Evolutionary conservation across 768 basidiomycete genomes (phyloP).

Genomic region (Gymnopilus junonius): DNA sequence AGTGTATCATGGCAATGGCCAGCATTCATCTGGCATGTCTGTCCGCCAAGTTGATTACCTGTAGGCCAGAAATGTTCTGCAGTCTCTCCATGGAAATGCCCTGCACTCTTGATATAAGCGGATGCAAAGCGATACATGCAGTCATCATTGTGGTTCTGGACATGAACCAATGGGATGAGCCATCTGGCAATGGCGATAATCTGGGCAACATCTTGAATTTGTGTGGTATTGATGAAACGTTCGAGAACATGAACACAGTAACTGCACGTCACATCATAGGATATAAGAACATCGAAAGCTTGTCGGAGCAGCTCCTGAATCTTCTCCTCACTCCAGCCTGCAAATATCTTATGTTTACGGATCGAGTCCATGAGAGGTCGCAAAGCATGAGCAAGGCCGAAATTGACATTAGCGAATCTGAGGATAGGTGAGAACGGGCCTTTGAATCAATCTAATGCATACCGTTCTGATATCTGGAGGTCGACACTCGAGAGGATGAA

Average conservation of each 20-base stretch:
- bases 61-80: conserved; percentile 31
- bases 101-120: conserved; percentile 20
- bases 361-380: background rate
- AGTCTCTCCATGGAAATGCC: conserved; percentile 34
- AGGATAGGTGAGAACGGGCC: no score
- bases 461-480: conserved; percentile 34
- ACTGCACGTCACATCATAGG: conserved; percentile 32
- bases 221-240: conserved; percentile 9
- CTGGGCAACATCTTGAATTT: conserved; percentile 13
- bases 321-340: background rate
- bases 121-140: conserved; percentile 29
- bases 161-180: conserved; percentile 27
- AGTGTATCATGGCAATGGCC: conserved; percentile 31
- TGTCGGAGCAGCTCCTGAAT: background rate
- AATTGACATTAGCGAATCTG: conserved; percentile 28
- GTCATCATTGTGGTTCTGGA: conserved; percentile 30
- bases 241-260: conserved; percentile 20
- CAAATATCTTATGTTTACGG: background rate
- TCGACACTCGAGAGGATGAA: conserved; percentile 29
- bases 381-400: conserved; percentile 19
- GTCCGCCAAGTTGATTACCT: conserved; percentile 23
- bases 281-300: conserved; percentile 4
- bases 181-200: conserved; percentile 10
- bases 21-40: conserved; percentile 31
- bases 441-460: background rate